Base-by-base conservation (phyloP, 148 eudicot genomes). In the Chenopodium quinoa region DNA sequence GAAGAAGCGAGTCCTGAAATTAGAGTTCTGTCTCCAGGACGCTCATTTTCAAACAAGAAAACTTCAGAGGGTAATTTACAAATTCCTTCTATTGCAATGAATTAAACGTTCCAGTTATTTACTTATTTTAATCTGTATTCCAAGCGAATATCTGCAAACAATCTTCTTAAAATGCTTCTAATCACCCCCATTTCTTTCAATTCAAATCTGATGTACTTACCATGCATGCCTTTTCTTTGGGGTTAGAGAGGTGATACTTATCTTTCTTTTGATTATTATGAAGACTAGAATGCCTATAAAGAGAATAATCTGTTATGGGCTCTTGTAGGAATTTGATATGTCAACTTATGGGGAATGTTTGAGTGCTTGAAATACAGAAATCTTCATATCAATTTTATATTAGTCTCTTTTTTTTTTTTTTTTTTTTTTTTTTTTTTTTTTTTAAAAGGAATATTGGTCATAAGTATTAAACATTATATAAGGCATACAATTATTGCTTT, bases 21-120 rank as follows among this genome's bases (percentile, higher is more conserved):
- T 95, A 88, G 99, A 95, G 79, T 93, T 95, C 79, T 93, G 99
- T 82, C 97, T 95, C 66, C 98, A 95, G 77, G 99, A 95, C 80
- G 95, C 99, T 86, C 97, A 97, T 29, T 87, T 95, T 77, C 99
- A 95, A 80, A 95, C 97, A 75, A 89, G 97, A 83, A 95, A 91
- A 86, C 97, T 95, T 78, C 94, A 93, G 86, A 90, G 97, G 91
- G 99, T 95, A 90, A 86, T 75, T 44, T 9, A 46, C 27, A 12
- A 63, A 31, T 1, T 25, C 54, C 17, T 37, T 74, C 37, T 14
- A 20, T 22, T 7, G 25, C 37, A 63, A n/a, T 31, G 2, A 60
- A 69, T 27, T 63, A n/a, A 46, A 69, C 14, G 34, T 58, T 70
- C 32, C 0, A n/a, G 25, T 34, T 46, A 13, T 8, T 0, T 27